These are phyloP conservation scores for Chondrus crispus DNA, from an alignment of 23 red algal species.

Conservation along the genomic window DNA sequence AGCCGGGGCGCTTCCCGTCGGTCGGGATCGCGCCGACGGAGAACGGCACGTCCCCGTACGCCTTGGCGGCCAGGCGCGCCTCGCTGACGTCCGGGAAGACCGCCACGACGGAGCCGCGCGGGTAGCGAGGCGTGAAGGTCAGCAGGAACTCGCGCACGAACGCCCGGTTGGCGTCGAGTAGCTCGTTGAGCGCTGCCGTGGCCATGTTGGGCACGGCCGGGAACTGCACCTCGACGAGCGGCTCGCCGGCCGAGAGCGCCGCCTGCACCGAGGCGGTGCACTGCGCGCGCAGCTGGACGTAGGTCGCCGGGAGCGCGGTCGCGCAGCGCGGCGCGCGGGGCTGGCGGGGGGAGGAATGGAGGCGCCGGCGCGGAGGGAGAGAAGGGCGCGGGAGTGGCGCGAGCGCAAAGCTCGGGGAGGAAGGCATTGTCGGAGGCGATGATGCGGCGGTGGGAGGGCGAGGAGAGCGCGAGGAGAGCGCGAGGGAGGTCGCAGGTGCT, in stretches of 20 bases:
- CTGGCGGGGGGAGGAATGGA: neutral
- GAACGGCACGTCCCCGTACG: constrained; percentile 45
- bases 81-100: constrained; percentile 72
- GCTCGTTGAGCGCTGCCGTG: constrained; percentile 78
- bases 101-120: neutral
- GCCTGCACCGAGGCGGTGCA: constrained; percentile 1
- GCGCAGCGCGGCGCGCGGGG: neutral
- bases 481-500: neutral
- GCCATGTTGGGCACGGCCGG: constrained; percentile 74
- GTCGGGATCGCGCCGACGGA: constrained; percentile 32
- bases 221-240: constrained; percentile 80
- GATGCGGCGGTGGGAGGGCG: neutral
- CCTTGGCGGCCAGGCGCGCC: constrained; percentile 46
- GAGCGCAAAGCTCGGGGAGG: too few species aligned
- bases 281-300: constrained; percentile 38
- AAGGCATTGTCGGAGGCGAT: neutral
- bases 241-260: constrained; percentile 26
- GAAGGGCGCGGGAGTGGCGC: too few species aligned
- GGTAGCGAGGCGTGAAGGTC: constrained; percentile 8
- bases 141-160: constrained; percentile 53
- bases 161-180: constrained; percentile 85
- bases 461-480: neutral
- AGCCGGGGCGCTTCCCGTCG: neutral
- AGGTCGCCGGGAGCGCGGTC: constrained; percentile 21
- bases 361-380: neutral